Percentiles rank a stretch among this genome's conserved stretches.
Evolutionary conservation across 2,329 filamentous ascomycete species (phyloP).

Genomic region (Claviceps sp.): DNA sequence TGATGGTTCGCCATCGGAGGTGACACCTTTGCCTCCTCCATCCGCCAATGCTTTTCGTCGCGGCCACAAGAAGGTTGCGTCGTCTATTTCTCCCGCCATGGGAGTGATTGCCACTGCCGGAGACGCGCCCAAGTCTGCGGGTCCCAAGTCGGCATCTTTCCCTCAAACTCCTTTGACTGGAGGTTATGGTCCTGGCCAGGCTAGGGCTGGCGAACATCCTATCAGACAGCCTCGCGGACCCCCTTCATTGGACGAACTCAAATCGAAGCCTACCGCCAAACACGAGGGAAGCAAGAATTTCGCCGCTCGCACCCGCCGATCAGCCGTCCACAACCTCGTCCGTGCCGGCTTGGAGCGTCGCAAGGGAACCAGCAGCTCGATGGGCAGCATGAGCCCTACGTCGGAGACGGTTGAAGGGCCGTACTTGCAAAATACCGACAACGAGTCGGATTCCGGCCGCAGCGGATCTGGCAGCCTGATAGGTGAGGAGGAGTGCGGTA

Average conservation of each 20-base stretch:
- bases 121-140: constrained; percentile 41
- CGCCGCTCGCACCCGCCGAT: constrained; percentile 78
- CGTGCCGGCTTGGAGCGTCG: constrained; percentile 80
- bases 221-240: constrained; percentile 86
- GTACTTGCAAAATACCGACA: constrained; percentile 57
- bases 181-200: constrained; percentile 85
- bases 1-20: constrained; percentile 54
- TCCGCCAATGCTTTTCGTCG: constrained; percentile 88
- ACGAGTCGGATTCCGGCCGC: constrained; percentile 57
- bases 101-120: constrained; percentile 24
- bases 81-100: constrained; percentile 47
- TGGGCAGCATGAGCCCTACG: constrained; percentile 74
- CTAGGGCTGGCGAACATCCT: constrained; percentile 86
- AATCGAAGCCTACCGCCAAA: constrained; percentile 78
- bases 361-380: constrained; percentile 56
- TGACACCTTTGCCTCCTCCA: constrained; percentile 64
- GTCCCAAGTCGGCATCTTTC: constrained; percentile 67
- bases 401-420: constrained; percentile 62
- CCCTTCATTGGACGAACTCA: constrained; percentile 80
- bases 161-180: constrained; percentile 70
- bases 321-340: constrained; percentile 82
- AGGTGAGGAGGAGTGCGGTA: constrained; percentile 56
- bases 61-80: constrained; percentile 72
- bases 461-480: constrained; percentile 71
- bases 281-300: constrained; percentile 98